Evolutionary conservation across 1,139 yeast species (phyloP).

Genomic region (Candida sp.): DNA sequence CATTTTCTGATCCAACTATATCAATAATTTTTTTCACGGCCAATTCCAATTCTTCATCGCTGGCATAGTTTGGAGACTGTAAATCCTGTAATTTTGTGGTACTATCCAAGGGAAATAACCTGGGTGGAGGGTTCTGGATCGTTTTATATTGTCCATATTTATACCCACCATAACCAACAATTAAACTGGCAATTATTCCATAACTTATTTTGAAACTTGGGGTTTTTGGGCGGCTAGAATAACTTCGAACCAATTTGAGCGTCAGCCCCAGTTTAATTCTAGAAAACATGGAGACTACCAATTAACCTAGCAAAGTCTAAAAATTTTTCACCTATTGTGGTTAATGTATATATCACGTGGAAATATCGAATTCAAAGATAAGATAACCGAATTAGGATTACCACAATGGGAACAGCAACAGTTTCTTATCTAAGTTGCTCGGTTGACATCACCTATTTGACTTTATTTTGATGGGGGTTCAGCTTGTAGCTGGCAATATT

Average conservation of each 20-base stretch:
- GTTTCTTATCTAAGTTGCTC: not conserved
- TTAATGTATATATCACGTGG: not conserved
- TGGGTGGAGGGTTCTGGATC: constrained; percentile 10
- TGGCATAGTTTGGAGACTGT: constrained; percentile 38
- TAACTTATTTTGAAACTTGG: not conserved
- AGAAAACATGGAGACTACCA: not conserved
- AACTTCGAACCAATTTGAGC: not conserved
- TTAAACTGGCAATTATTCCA: not conserved
- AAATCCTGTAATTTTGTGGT: constrained; percentile 28
- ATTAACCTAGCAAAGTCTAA: not conserved
- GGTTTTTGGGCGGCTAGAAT: not conserved
- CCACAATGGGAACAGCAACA: not conserved
- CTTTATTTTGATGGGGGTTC: not conserved
- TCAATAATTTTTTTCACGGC: constrained; percentile 43
- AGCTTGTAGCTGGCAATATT: not conserved
- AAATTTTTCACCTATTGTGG: not conserved
- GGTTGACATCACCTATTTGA: not conserved
- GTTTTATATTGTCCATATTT: constrained; percentile 9
- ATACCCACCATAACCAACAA: constrained; percentile 7
- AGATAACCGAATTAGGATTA: not conserved
- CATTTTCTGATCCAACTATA: constrained; percentile 29
- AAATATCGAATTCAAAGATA: not conserved
- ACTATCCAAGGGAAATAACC: constrained; percentile 17
- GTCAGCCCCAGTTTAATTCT: not conserved
- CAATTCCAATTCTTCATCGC: constrained; percentile 26